A percentile compares a stretch with the other conserved stretches of the same genome.
phyloP scores from a whole-genome alignment of 1,284 basidiomycete genomes.

The Stereum hirsutum region DNA sequence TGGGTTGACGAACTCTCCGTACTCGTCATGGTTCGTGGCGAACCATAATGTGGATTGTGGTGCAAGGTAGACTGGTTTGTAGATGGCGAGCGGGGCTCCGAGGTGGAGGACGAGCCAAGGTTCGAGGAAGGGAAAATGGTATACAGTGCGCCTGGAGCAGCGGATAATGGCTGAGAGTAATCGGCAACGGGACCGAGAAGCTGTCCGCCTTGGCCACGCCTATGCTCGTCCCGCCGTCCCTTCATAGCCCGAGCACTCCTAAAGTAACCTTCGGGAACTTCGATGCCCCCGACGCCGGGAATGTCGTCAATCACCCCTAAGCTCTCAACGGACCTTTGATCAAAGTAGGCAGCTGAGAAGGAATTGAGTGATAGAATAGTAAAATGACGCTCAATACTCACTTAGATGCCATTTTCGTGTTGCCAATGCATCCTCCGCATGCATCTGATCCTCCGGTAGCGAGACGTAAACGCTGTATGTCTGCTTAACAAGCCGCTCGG shows the following conservation, averaged over 20 bases:
- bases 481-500: slow-evolving; percentile 65
- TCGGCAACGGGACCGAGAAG: slow-evolving; percentile 4
- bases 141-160: slow-evolving; percentile 10
- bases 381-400: slow-evolving; percentile 26
- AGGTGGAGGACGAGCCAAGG: slow-evolving; percentile 3
- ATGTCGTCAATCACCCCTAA: slow-evolving; percentile 61
- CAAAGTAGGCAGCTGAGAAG: slow-evolving; percentile 69
- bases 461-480: slow-evolving; percentile 76
- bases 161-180: slow-evolving; percentile 4
- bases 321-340: slow-evolving; percentile 58
- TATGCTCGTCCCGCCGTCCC: slow-evolving; percentile 38
- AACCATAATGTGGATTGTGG: not conserved
- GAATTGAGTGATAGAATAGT: slow-evolving; percentile 1
- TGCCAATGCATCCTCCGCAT: too few relatives aligned
- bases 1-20: not conserved
- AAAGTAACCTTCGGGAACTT: slow-evolving; percentile 68
- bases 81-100: not conserved
- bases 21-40: not conserved
- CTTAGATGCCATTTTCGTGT: slow-evolving; percentile 77
- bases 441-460: slow-evolving; percentile 54
- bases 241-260: slow-evolving; percentile 64
- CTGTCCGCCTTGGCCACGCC: slow-evolving; percentile 15
- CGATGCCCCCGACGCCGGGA: slow-evolving; percentile 49
- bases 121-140: slow-evolving; percentile 13
- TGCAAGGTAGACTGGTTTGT: not conserved